A percentile compares a stretch with the other conserved stretches of the same genome.
Evolutionary conservation across 2,329 filamentous ascomycete species (phyloP).

Genomic region (Clarireedia paspali): DNA sequence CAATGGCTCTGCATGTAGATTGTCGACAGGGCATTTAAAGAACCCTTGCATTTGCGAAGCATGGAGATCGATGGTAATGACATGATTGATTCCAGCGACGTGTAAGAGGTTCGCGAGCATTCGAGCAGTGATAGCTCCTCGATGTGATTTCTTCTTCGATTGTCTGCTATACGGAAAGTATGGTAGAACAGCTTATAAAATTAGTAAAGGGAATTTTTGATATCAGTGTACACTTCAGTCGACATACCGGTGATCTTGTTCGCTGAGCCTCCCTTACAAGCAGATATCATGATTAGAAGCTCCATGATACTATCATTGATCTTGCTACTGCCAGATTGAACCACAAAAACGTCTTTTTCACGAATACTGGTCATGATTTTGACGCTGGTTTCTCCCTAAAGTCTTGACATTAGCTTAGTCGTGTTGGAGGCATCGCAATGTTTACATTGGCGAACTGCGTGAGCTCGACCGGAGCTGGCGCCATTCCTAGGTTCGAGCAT

Average conservation of each 20-base stretch:
- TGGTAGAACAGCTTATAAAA: constrained; percentile 63
- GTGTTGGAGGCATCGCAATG: constrained; percentile 18
- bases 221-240: neutral
- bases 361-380: constrained; percentile 70
- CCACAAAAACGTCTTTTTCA: constrained; percentile 97
- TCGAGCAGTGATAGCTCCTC: constrained; percentile 90
- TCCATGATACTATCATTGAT: constrained; percentile 99
- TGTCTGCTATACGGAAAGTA: constrained; percentile 99
- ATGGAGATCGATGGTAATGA: constrained; percentile 95
- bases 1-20: constrained; percentile 90
- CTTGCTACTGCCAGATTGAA: constrained; percentile 90
- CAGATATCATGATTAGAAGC: constrained; percentile 96
- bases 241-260: constrained; percentile 86
- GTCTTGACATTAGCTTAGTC: constrained; percentile 21
- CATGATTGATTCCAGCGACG: constrained; percentile 91
- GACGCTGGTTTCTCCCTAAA: constrained; percentile 61
- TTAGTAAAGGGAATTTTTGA: constrained; percentile 13
- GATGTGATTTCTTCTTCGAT: constrained; percentile 97
- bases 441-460: constrained; percentile 63
- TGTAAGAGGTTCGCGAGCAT: constrained; percentile 94
- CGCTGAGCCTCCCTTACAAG: constrained; percentile 94
- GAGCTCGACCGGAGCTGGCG: constrained; percentile 55
- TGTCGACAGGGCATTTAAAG: constrained; percentile 96
- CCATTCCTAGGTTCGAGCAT: constrained; percentile 61
- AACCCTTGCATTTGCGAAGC: constrained; percentile 99